Evolutionary conservation across 345 rosid genomes (phyloP).

Genomic region (Geranium brycei): DNA sequence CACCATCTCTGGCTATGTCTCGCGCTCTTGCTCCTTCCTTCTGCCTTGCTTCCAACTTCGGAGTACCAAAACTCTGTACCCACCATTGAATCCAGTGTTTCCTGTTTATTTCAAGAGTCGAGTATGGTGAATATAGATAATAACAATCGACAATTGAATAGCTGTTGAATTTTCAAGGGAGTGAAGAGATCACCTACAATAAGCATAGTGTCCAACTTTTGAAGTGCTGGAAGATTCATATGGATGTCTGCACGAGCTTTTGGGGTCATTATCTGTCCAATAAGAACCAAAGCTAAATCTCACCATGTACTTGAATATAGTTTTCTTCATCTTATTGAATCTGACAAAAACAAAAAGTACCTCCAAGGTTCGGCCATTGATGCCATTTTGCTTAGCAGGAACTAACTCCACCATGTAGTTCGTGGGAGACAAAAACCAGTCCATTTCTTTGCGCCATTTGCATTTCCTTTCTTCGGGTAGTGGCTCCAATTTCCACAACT

Average conservation of each 20-base stretch:
- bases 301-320: slow-evolving; percentile 4
- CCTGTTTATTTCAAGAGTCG: slow-evolving; percentile 33
- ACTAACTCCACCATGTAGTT: slow-evolving; percentile 92
- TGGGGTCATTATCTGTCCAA: slow-evolving; percentile 83
- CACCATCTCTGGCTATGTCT: slow-evolving; percentile 87
- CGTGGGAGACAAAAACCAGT: slow-evolving; percentile 90
- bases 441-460: slow-evolving; percentile 85
- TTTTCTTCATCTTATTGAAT: no score
- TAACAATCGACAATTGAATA: no score
- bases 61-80: slow-evolving; percentile 80
- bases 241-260: slow-evolving; percentile 86
- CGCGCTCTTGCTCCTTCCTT: slow-evolving; percentile 54
- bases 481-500: slow-evolving; percentile 92
- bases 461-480: slow-evolving; percentile 57
- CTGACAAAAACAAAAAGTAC: slow-evolving; percentile 17
- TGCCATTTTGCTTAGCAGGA: slow-evolving; percentile 82
- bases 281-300: slow-evolving; percentile 13
- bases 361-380: slow-evolving; percentile 71
- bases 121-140: no score
- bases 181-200: slow-evolving; percentile 41
- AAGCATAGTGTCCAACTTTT: slow-evolving; percentile 85
- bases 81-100: slow-evolving; percentile 72
- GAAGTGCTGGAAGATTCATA: slow-evolving; percentile 92
- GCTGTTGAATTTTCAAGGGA: neutral
- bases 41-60: slow-evolving; percentile 70